Percentiles rank a stretch among this genome's conserved stretches.
These are phyloP conservation scores for Cladosporium sp. DNA, from an alignment of 2,329 filamentous ascomycete genomes.

Conservation along the genomic window DNA sequence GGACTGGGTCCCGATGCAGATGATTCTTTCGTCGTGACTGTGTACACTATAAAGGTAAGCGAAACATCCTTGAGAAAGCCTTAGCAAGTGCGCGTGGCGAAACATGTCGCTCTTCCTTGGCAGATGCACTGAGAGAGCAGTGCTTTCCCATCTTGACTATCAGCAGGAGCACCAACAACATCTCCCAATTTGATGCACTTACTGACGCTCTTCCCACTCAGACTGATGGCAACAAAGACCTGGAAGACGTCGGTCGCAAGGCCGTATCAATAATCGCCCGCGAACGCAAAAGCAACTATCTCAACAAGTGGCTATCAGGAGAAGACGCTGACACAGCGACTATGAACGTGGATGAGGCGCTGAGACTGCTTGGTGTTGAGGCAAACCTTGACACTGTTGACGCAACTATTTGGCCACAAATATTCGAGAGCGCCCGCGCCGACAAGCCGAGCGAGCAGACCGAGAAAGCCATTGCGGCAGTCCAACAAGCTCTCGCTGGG, in stretches of 20 bases:
- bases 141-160: neutral
- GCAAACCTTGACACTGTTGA: conserved; percentile 23
- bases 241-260: conserved; percentile 47
- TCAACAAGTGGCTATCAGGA: conserved; percentile 50
- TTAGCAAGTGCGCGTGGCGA: too few relatives aligned
- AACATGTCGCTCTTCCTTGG: neutral
- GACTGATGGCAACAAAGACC: conserved; percentile 48
- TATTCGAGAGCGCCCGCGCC: conserved; percentile 22
- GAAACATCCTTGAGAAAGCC: neutral
- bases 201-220: conserved; percentile 23
- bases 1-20: conserved; percentile 37
- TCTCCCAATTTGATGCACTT: neutral
- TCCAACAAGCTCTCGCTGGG: conserved; percentile 24
- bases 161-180: too few relatives aligned
- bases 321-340: conserved; percentile 46
- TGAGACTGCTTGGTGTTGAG: conserved; percentile 39
- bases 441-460: conserved; percentile 29
- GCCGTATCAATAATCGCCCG: conserved; percentile 57
- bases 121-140: neutral
- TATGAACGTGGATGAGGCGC: conserved; percentile 54
- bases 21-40: conserved; percentile 55
- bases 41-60: conserved; percentile 53
- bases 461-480: conserved; percentile 29
- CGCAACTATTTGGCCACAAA: conserved; percentile 16
- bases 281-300: conserved; percentile 49